These are phyloP conservation scores for Suillus weaverae DNA, from an alignment of 768 basidiomycete genomes.

Conservation along the genomic window DNA sequence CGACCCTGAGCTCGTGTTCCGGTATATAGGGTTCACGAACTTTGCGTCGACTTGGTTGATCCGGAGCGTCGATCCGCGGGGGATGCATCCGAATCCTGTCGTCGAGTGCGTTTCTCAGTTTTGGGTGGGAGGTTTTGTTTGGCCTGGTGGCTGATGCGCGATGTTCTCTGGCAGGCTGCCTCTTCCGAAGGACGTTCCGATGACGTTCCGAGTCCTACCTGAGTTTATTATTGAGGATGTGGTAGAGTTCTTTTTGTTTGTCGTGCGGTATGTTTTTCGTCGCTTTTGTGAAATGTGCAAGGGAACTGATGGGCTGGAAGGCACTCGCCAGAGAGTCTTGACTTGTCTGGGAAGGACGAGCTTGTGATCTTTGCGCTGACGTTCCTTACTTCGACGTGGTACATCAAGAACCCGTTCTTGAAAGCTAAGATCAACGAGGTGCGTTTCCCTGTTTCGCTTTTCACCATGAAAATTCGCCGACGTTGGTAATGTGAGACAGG, in stretches of 20 bases:
- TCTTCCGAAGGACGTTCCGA: constrained; percentile 80
- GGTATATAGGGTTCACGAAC: constrained; percentile 79
- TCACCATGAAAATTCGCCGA: neutral
- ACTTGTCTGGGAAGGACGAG: constrained; percentile 82
- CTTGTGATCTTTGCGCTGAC: constrained; percentile 85
- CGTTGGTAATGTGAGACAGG: constrained; percentile 39
- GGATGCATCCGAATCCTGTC: constrained; percentile 66
- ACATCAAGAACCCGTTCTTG: constrained; percentile 98
- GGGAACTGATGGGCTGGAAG: constrained; percentile 32
- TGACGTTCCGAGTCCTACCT: constrained; percentile 83
- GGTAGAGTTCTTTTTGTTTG: constrained; percentile 84
- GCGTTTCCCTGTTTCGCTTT: constrained; percentile 16
- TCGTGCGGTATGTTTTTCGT: constrained; percentile 60
- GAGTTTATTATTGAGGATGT: constrained; percentile 95
- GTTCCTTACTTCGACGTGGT: constrained; percentile 92
- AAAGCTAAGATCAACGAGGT: constrained; percentile 97
- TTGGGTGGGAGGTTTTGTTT: neutral
- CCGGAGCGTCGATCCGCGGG: constrained; percentile 80
- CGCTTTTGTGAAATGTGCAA: neutral
- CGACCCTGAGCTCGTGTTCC: constrained; percentile 81
- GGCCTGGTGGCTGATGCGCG: constrained; percentile 7
- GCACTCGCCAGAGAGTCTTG: constrained; percentile 74
- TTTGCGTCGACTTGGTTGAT: constrained; percentile 95
- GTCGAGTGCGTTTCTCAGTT: constrained; percentile 54
- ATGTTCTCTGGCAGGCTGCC: constrained; percentile 59